Conservation (phyloP, 805 yeast species). For the Wickerhamiella musiphila region DNA sequence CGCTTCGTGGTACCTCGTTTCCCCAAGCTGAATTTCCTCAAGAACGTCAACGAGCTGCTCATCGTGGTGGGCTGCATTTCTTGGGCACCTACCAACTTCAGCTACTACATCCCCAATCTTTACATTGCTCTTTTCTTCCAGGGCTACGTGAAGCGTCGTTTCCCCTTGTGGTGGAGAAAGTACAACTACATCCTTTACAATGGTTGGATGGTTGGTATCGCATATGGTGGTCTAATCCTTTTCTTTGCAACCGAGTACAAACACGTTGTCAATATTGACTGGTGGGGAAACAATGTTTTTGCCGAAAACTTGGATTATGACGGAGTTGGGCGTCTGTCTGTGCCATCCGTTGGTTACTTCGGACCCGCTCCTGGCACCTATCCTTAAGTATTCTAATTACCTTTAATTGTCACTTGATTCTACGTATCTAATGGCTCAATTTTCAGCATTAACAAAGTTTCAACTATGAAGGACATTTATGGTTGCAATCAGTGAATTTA, state of each 20-base stretch:
- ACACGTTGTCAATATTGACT: slow-evolving; percentile 26
- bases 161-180: slow-evolving; percentile 37
- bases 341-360: slow-evolving; percentile 19
- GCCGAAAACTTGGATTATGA: slow-evolving; percentile 4
- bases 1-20: neutral
- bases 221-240: slow-evolving; percentile 37
- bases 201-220: slow-evolving; percentile 44
- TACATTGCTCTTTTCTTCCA: slow-evolving; percentile 25
- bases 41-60: slow-evolving; percentile 28
- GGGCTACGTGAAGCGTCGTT: slow-evolving; percentile 29
- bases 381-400: no score
- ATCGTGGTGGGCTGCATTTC: slow-evolving; percentile 27
- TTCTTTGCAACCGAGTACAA: slow-evolving; percentile 33
- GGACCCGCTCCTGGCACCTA: slow-evolving; percentile 10
- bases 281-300: slow-evolving; percentile 46
- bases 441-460: no score
- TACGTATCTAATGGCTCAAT: no score
- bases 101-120: slow-evolving; percentile 11
- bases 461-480: no score
- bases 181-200: slow-evolving; percentile 35
- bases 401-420: no score
- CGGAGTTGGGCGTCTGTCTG: slow-evolving; percentile 2
- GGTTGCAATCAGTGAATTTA: no score
- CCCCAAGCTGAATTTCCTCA: slow-evolving; percentile 11
- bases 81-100: slow-evolving; percentile 18